Conservation (phyloP, 306 rosid genomes). For the Sicyos edulis region DNA sequence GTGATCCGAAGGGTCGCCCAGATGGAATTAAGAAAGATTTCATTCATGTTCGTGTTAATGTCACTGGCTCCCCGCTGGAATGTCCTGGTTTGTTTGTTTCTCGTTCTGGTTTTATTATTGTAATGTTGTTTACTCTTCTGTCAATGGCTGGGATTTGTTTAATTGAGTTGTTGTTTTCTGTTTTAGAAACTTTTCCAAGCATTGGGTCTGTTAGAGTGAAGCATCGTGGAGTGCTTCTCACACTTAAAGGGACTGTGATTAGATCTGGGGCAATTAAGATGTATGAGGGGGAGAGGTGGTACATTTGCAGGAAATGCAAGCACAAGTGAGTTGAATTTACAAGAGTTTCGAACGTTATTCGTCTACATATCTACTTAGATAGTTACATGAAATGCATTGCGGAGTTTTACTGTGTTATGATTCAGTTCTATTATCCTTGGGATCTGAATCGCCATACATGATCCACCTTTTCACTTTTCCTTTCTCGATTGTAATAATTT, state of each 20-base stretch:
- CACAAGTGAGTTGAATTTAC: conserved; percentile 36
- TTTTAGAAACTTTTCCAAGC: conserved; percentile 73
- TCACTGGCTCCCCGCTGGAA: conserved; percentile 73
- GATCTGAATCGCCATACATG: background rate
- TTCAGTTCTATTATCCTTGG: background rate
- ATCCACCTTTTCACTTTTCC: background rate
- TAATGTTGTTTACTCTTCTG: background rate
- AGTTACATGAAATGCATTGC: background rate
- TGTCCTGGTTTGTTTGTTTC: conserved; percentile 51
- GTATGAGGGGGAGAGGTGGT: conserved; percentile 97
- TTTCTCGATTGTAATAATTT: background rate
- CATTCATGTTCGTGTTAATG: conserved; percentile 67
- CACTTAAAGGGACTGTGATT: conserved; percentile 84
- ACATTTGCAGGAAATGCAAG: conserved; percentile 74
- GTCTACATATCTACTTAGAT: background rate
- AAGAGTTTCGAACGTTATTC: background rate
- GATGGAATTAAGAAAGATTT: conserved; percentile 43
- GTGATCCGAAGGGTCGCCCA: conserved; percentile 38
- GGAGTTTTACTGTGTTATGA: background rate
- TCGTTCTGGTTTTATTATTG: background rate
- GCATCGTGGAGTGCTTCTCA: conserved; percentile 82
- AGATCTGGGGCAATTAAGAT: conserved; percentile 80
- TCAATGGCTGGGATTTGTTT: background rate
- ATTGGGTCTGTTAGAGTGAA: conserved; percentile 81
- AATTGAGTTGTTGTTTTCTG: background rate